These are phyloP conservation scores for Pilaira anomala DNA, from an alignment of 192 early-diverging fungal species.

Conservation along the genomic window DNA sequence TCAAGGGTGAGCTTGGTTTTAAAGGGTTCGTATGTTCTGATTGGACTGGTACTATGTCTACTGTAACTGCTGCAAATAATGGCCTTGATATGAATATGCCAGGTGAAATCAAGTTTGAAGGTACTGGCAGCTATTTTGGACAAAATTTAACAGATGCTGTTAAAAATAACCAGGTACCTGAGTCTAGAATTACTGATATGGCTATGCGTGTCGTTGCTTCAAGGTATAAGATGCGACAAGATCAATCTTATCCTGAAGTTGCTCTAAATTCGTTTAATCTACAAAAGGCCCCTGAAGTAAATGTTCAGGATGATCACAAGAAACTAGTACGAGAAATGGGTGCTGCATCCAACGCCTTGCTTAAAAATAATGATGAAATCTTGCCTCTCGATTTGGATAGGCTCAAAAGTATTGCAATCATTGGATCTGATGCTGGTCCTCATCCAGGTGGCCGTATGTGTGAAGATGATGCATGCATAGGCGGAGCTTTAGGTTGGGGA, in stretches of 20 bases:
- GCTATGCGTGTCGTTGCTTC: conserved; percentile 30
- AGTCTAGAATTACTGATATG: conserved; percentile 15
- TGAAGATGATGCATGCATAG: conserved; percentile 11
- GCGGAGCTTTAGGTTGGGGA: conserved; percentile 27
- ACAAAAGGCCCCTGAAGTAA: neutral
- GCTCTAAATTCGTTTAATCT: conserved; percentile 18
- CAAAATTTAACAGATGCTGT: conserved; percentile 22
- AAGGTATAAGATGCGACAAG: conserved; percentile 36
- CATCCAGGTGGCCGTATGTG: neutral
- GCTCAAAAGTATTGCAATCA: conserved; percentile 22
- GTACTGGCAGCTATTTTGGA: conserved; percentile 24
- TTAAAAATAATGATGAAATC: conserved; percentile 17
- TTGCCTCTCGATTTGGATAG: conserved; percentile 6
- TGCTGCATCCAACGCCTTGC: conserved; percentile 16
- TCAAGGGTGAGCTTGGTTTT: conserved; percentile 58
- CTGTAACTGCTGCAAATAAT: conserved; percentile 24
- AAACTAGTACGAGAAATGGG: conserved; percentile 19
- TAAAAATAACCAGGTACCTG: neutral
- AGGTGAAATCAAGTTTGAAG: conserved; percentile 23
- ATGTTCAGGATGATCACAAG: conserved; percentile 26
- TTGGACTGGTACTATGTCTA: conserved; percentile 48
- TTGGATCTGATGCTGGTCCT: conserved; percentile 26
- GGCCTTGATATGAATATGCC: conserved; percentile 41
- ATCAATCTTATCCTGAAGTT: conserved; percentile 13
- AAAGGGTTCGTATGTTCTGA: conserved; percentile 57